Evolutionary conservation across 2,329 filamentous ascomycete species (phyloP).

Genomic region (Chrysoporthe cubensis): DNA sequence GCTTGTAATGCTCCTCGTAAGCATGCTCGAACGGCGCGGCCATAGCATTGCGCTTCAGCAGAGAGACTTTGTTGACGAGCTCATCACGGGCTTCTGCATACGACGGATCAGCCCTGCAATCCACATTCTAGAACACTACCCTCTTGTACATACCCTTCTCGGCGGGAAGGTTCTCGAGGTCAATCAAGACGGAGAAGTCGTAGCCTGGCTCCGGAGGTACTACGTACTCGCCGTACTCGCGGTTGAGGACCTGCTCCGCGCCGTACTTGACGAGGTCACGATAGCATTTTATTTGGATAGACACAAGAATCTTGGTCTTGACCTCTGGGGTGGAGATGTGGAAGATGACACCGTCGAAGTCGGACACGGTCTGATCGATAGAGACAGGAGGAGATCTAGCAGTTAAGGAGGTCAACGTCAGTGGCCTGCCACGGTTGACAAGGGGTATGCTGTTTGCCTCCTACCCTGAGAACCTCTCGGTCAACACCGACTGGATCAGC

Average conservation of each 20-base stretch:
- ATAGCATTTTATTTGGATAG: constrained; percentile 94
- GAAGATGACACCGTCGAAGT: constrained; percentile 98
- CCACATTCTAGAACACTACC: neutral
- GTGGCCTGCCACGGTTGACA: constrained; percentile 10
- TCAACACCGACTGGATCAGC: constrained; percentile 93
- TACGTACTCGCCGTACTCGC: constrained; percentile 94
- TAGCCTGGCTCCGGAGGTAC: constrained; percentile 86
- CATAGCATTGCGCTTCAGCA: constrained; percentile 98
- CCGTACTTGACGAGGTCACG: constrained; percentile 91
- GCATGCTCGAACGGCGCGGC: constrained; percentile 97
- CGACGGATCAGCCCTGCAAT: constrained; percentile 8
- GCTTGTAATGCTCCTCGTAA: constrained; percentile 86
- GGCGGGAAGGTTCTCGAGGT: constrained; percentile 83
- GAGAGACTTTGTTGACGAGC: constrained; percentile 81
- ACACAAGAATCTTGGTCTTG: constrained; percentile 93
- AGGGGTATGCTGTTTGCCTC: constrained; percentile 28
- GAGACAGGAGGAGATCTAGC: constrained; percentile 78
- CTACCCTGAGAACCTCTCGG: constrained; percentile 90
- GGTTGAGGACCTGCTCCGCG: constrained; percentile 85
- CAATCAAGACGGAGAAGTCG: constrained; percentile 91
- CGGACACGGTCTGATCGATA: constrained; percentile 97
- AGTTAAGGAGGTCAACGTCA: constrained; percentile 32
- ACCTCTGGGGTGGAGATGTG: constrained; percentile 95
- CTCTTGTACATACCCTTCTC: constrained; percentile 65
- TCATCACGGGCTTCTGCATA: constrained; percentile 78